A percentile compares a stretch with the other conserved stretches of the same genome.
Conservation (phyloP, 2,329 filamentous ascomycete species). For the Pyricularia grisea region DNA sequence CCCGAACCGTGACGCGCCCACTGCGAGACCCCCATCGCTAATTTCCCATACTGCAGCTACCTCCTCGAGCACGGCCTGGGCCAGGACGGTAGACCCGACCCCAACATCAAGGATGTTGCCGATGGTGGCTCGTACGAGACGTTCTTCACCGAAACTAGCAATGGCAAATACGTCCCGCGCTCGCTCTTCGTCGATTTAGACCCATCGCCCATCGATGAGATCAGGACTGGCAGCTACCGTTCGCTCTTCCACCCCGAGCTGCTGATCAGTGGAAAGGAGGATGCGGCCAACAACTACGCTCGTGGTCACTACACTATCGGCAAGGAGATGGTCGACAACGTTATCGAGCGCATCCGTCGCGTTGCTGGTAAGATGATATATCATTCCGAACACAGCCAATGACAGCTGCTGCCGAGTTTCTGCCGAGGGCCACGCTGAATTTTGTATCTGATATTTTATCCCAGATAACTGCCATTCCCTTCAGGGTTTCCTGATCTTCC, state of each 20-base stretch:
- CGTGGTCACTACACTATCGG: slow-evolving; percentile 69
- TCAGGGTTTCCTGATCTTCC: slow-evolving; percentile 66
- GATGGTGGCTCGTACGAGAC: slow-evolving; percentile 83
- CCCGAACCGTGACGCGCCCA: slow-evolving; percentile 29
- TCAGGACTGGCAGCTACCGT: slow-evolving; percentile 94
- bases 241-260: slow-evolving; percentile 97
- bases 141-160: slow-evolving; percentile 99
- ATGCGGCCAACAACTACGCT: slow-evolving; percentile 70
- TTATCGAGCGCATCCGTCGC: slow-evolving; percentile 61
- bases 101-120: slow-evolving; percentile 85
- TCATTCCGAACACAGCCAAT: neutral
- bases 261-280: slow-evolving; percentile 96
- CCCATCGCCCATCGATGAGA: slow-evolving; percentile 98
- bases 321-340: slow-evolving; percentile 65
- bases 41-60: slow-evolving; percentile 65
- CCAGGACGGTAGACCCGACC: slow-evolving; percentile 60
- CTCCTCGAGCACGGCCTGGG: slow-evolving; percentile 99
- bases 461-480: slow-evolving; percentile 44
- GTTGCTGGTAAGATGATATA: slow-evolving; percentile 37
- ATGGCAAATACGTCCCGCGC: slow-evolving; percentile 97
- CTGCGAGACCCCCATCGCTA: neutral
- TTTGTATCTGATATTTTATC: neutral
- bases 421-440: neutral
- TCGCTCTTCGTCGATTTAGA: slow-evolving; percentile 99
- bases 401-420: neutral